These are phyloP conservation scores for Monosporascus sp. DNA, from an alignment of 2,329 filamentous ascomycete species.

Conservation along the genomic window DNA sequence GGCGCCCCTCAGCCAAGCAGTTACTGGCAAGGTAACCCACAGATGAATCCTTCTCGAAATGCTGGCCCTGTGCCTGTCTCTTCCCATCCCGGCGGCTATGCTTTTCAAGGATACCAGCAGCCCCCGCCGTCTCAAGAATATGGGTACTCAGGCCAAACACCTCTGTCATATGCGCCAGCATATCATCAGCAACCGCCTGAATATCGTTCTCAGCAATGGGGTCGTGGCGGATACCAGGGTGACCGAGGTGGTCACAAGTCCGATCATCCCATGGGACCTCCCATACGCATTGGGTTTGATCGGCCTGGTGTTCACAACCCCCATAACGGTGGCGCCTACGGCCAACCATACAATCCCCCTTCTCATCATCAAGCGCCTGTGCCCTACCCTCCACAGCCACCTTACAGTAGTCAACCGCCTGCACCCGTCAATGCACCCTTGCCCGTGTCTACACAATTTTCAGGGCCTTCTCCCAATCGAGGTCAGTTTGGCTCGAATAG, in stretches of 20 bases:
- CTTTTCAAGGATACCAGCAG: constrained; percentile 40
- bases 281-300: constrained; percentile 28
- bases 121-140: constrained; percentile 34
- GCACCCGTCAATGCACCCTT: constrained; percentile 20
- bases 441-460: constrained; percentile 25
- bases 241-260: constrained; percentile 37
- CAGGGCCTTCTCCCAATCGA: constrained; percentile 26
- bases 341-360: constrained; percentile 35
- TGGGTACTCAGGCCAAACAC: constrained; percentile 24
- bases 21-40: constrained; percentile 28
- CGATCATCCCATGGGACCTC: constrained; percentile 24
- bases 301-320: constrained; percentile 19
- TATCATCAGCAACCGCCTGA: constrained; percentile 36
- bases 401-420: constrained; percentile 33
- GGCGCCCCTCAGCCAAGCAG: constrained; percentile 20
- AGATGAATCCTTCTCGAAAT: constrained; percentile 19
- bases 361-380: constrained; percentile 32
- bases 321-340: constrained; percentile 32
- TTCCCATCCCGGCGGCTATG: constrained; percentile 18
- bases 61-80: constrained; percentile 42
- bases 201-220: constrained; percentile 38
- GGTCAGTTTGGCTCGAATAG: constrained; percentile 29
- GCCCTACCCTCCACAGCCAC: constrained; percentile 20
- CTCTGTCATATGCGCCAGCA: constrained; percentile 32
- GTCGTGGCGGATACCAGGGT: constrained; percentile 38